Evolutionary conservation across 441 rosid genomes (phyloP), one percentile per base, ranked within the genome.

Genomic region (Manihot esculenta): DNA sequence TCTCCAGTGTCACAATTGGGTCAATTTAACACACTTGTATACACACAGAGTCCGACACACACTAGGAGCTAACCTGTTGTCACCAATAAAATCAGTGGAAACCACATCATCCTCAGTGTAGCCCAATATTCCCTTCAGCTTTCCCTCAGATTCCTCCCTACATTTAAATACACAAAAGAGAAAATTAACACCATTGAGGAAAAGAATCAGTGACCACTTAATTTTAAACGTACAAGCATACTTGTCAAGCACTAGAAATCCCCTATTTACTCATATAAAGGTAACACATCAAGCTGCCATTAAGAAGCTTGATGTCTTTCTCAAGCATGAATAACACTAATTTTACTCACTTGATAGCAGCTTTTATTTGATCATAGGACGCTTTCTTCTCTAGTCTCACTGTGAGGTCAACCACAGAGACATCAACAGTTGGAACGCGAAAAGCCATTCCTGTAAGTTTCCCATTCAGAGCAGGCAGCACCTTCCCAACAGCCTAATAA

Each of bases 381-480:
- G 97, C 93, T 13, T 71, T 64, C 80, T 91, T 89, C 85, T 86
- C 92, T 0, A 88, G 88, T 62, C 95, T 85, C 41, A 89, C 92
- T 0, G 97, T 91, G 33, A 91, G 97, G 69, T 91, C 93, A 50
- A 91, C 97, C 50, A 91, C 95, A 7, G 95, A 91, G 35, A 91
- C 97, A 79, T 91, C 92, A 67, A 88, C 85, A 1, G 97, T 91
- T 35, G 95, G 97, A 15, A 91, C 93, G 71, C 93, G 95, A 85
- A 91, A 91, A 24, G 91, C 82, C 97, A 86, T 89, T 77, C 94
- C 97, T 1, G 97, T 91, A 73, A 89, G 71, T 58, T 91, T 91
- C 44, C 95, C 95, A 41, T 89, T 89, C 72, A 91, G 77, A 11
- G 86, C 17, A 10, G 95, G 97, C 23, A 89, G 77, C 72, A 89